A percentile compares a stretch with the other conserved stretches of the same genome.
Evolutionary conservation across 768 basidiomycete species (phyloP).

Genomic region (Boletellus ananiceps): DNA sequence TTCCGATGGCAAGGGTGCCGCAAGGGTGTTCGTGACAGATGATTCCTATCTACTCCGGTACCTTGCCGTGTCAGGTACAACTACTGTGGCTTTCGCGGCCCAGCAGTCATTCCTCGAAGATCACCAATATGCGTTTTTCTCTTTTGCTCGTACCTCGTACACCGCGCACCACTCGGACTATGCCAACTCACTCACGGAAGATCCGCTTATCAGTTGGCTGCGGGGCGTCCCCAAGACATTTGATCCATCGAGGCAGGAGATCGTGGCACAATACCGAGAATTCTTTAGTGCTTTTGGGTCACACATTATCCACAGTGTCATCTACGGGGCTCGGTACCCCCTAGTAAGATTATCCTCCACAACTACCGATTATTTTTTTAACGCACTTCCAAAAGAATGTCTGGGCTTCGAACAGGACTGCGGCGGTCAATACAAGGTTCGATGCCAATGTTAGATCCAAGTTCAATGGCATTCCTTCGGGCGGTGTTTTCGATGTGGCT

Average conservation of each 20-base stretch:
- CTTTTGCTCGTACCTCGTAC: neutral
- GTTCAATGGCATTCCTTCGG: neutral
- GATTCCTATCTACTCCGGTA: slow-evolving; percentile 2
- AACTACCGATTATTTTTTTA: neutral
- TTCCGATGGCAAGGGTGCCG: neutral
- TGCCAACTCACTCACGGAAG: neutral
- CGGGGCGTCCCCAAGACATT: neutral
- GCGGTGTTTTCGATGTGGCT: neutral
- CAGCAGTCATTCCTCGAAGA: slow-evolving; percentile 2
- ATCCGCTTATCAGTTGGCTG: neutral
- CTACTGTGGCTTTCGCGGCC: slow-evolving; percentile 1
- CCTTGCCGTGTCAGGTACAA: slow-evolving; percentile 5
- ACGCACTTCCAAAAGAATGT: neutral
- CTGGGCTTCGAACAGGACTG: neutral
- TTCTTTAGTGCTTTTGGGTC: neutral
- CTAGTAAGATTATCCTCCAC: neutral
- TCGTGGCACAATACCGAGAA: neutral
- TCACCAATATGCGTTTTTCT: slow-evolving; percentile 6
- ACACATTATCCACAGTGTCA: neutral
- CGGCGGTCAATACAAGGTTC: neutral
- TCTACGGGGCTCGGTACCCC: neutral
- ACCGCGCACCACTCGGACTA: slow-evolving; percentile 1
- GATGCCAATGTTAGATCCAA: neutral
- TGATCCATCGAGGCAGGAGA: neutral
- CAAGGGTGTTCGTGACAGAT: neutral